Base-by-base conservation (phyloP, 306 rosid species). In the Potentilla sterilis region DNA sequence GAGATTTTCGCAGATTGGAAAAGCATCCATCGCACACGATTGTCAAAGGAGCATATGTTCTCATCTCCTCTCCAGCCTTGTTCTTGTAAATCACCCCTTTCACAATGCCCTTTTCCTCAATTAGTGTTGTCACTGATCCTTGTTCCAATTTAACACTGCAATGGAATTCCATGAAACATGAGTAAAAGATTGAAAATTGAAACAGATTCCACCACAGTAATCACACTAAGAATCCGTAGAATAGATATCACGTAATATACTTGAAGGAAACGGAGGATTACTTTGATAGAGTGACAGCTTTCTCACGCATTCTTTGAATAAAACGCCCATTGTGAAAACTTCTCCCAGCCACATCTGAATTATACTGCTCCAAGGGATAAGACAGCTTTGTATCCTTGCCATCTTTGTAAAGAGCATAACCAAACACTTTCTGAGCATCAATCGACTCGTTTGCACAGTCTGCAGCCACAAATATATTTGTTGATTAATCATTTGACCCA, bases 21-120 rank as follows among this genome's bases (percentile, higher is more conserved):
- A 91, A 93, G 75, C 98, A 88, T 4, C 97, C 97, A 57, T 93
- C 97, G 32, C 98, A 93, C 0, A 93, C 93, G 2, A 91, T 76
- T 38, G 97, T 93, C 41, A 91, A 90, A 19, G 97, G 91, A 82
- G 98, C 97, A 62, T 69, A 75, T 12, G 90, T 79, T 55, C 79
- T 81, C 77, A 89, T 14, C 78, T 87, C 90, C 61, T 83, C 78
- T 67, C 96, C 93, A 58, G 78, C 78, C 84, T 91, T 91, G 75
- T 83, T 89, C 79, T 80, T 93, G 75, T 88, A 93, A 28, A 80
- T 68, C 57, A 93, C 97, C 38, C 97, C 98, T 81, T 82, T 88
- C 71, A 93, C 16, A 16, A 40, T 83, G 54, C 93, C 93, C 46
- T 91, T 82, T 71, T 89, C 91, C 86, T 91, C 96, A 37, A 89